A percentile compares a stretch with the other conserved stretches of the same genome.
phyloP scores from a whole-genome alignment of 768 basidiomycete species.

The Podaxis carcinomalis region DNA sequence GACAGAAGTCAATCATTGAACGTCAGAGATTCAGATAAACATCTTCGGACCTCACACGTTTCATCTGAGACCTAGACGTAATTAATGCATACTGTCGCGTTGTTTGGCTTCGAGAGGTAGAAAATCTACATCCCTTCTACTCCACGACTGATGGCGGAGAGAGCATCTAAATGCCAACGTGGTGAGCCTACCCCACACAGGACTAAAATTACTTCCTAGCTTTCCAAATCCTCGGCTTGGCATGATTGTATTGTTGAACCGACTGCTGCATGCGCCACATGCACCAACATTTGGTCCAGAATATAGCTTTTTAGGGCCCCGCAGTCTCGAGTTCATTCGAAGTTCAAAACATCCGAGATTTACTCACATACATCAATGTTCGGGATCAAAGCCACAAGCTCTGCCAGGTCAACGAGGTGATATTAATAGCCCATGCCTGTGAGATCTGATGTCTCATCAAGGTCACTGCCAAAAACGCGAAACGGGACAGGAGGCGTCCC shows the following conservation, averaged over 20 bases:
- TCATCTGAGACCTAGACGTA: not conserved
- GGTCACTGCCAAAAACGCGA: not conserved
- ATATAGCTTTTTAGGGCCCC: not conserved
- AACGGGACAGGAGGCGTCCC: not conserved
- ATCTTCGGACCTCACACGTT: not conserved
- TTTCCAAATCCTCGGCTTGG: not conserved
- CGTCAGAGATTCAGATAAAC: slow-evolving; percentile 59
- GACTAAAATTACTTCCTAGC: not conserved
- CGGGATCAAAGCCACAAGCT: not conserved
- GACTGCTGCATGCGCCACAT: not conserved
- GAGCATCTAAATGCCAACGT: not conserved
- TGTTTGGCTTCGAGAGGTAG: too few species aligned
- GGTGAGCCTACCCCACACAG: not conserved
- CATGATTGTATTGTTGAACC: not conserved
- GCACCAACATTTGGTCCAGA: not conserved
- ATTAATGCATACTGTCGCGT: not conserved
- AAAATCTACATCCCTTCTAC: too few species aligned
- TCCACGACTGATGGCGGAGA: too few species aligned
- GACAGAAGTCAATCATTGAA: slow-evolving; percentile 79
- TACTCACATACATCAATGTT: not conserved
- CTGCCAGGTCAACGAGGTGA: not conserved
- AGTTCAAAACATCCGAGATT: not conserved
- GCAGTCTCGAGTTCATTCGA: not conserved
- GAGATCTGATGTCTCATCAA: not conserved
- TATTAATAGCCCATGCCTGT: not conserved